Evolutionary conservation across 306 rosid genomes (phyloP), one percentile per base, ranked within the genome.

Genomic region (Lathyrus sativus): DNA sequence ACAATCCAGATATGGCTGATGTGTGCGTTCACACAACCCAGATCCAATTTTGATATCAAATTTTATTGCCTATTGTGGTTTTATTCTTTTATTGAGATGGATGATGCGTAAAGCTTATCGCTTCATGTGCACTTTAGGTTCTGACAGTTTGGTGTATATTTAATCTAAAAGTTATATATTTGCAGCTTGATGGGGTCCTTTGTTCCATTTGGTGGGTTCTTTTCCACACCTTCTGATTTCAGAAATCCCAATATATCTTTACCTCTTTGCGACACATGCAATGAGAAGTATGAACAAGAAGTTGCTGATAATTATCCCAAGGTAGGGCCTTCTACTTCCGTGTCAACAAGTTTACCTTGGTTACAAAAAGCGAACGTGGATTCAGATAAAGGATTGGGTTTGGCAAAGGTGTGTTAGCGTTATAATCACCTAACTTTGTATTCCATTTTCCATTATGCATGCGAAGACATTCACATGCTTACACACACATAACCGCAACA

Each of bases 101-200:
- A 41, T 53, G 57, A 31, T 76, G 49, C n/a, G 41, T 22, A 18
- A 26, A 26, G 76, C 63, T 51, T 75, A 57, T 43, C 68, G 50
- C 54, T 18, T 53, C 56, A 29, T 46, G 70, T 74, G 56, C 70
- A 73, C 68, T 78, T 72, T 71, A 65, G 70, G 73, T 68, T 81
- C 79, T 86, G 74, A 81, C 80, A 70, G 42, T 76, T 79, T 41
- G 66, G 76, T 83, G 82, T 78, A 73, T 72, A 72, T 73, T 79
- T 80, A 81, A 78, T 78, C 85, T 83, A 80, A 86, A 83, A 78
- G 83, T 81, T 81, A 19, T 85, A 44, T 74, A 46, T 62, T 81
- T 87, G 67, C 99, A 95, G 99, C 80, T 90, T 95, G 76, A 77
- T 95, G 95, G 92, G 96, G 74, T 95, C 99, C 73, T 95, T 90